These are phyloP conservation scores for Pulveroboletus sp. DNA, from an alignment of 768 basidiomycete species.

Conservation along the genomic window DNA sequence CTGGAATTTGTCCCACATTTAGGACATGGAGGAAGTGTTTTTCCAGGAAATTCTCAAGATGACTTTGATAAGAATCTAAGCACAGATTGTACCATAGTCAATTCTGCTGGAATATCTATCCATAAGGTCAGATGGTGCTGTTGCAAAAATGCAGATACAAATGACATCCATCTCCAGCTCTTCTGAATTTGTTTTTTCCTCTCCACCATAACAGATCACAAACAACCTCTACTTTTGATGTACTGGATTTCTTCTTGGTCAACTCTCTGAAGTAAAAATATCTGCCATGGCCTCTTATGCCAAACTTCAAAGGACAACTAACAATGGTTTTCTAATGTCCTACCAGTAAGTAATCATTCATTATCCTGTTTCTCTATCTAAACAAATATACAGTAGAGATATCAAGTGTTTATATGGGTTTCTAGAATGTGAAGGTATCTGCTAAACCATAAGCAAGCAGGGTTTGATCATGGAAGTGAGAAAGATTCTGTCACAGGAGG, in stretches of 20 bases:
- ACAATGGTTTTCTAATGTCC: not conserved
- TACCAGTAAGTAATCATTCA: too few species aligned
- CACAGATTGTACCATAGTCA: not conserved
- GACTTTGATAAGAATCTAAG: too few species aligned
- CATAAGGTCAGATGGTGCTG: not conserved
- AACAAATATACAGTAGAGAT: too few species aligned
- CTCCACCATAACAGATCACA: slow-evolving; percentile 9
- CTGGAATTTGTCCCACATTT: not conserved
- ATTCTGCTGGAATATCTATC: not conserved
- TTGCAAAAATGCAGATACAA: not conserved
- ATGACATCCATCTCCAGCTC: not conserved
- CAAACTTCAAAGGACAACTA: not conserved
- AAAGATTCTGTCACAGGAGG: not conserved
- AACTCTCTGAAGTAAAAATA: slow-evolving; percentile 14
- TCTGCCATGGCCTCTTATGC: not conserved
- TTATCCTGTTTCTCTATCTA: too few species aligned
- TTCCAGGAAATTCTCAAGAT: not conserved
- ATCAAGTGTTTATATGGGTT: too few species aligned
- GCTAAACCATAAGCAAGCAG: not conserved
- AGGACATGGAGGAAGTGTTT: not conserved
- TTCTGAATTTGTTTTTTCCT: not conserved
- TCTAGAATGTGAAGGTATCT: not conserved
- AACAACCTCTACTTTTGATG: slow-evolving; percentile 20
- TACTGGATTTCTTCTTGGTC: slow-evolving; percentile 21
- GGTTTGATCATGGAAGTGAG: not conserved